Conservation (phyloP, 2,329 filamentous ascomycete species). For the Penicillium concentricum region DNA sequence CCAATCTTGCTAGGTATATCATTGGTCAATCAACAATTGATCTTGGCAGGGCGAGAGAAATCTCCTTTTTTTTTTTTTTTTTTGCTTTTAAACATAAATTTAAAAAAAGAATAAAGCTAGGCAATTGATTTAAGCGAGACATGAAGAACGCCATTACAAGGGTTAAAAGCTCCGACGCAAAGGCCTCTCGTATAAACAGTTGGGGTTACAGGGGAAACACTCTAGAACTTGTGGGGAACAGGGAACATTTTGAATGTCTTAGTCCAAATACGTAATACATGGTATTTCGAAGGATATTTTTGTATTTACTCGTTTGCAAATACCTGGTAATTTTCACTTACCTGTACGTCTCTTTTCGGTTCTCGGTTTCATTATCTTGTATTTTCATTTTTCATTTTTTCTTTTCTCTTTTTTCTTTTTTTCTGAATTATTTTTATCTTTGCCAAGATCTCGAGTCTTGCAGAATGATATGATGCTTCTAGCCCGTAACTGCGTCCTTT, state of each 20-base stretch:
- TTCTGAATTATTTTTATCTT: not conserved
- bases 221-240: slow-evolving; percentile 9
- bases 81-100: not conserved
- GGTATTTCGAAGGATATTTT: not conserved
- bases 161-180: slow-evolving; percentile 10
- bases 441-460: slow-evolving; percentile 6
- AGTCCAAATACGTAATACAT: not conserved
- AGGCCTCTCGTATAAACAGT: not conserved
- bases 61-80: not conserved
- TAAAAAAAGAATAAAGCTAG: not conserved
- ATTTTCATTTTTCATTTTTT: not conserved
- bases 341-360: not conserved
- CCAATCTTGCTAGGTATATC: not conserved
- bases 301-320: not conserved
- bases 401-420: not conserved
- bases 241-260: too few species aligned
- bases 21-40: slow-evolving; percentile 2
- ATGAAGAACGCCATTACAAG: slow-evolving; percentile 3
- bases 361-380: not conserved
- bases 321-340: not conserved
- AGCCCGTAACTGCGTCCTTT: slow-evolving; percentile 4
- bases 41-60: not conserved
- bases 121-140: slow-evolving; percentile 5
- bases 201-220: not conserved
- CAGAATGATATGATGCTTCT: slow-evolving; percentile 5